Conservation (phyloP, 305 asterid genomes). For the Rubia balearica region DNA sequence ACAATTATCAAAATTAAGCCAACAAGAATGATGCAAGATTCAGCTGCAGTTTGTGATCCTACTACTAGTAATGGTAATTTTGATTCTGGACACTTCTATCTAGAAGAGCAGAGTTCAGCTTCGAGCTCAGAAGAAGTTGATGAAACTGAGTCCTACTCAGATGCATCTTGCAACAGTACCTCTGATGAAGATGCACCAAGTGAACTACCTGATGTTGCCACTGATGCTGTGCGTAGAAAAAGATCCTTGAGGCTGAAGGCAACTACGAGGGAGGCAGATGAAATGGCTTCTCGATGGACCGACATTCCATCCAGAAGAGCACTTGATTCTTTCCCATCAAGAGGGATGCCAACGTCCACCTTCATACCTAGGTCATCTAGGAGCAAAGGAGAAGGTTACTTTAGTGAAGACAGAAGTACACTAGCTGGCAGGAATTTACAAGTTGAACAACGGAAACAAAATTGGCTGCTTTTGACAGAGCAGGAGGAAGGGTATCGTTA, state of each 20-base stretch:
- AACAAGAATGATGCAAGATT: conserved; percentile 32
- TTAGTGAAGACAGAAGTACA: conserved; percentile 27
- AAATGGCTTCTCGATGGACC: conserved; percentile 45
- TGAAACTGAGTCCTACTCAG: conserved; percentile 32
- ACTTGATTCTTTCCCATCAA: conserved; percentile 33
- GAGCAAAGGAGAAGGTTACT: conserved; percentile 37
- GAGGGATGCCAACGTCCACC: conserved; percentile 30
- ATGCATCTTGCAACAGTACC: conserved; percentile 31
- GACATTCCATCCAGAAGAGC: conserved; percentile 41
- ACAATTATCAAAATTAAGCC: conserved; percentile 52
- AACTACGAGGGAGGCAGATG: conserved; percentile 36
- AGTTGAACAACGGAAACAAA: conserved; percentile 22
- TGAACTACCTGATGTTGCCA: conserved; percentile 56
- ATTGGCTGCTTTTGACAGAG: conserved; percentile 73
- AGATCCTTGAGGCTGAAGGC: conserved; percentile 59
- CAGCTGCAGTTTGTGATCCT: conserved; percentile 24
- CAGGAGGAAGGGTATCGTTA: conserved; percentile 88
- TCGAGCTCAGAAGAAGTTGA: conserved; percentile 18
- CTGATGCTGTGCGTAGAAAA: conserved; percentile 69
- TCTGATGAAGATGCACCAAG: conserved; percentile 31
- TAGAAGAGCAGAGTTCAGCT: conserved; percentile 27
- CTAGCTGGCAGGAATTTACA: conserved; percentile 23
- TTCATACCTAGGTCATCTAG: conserved; percentile 41
- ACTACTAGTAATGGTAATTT: conserved; percentile 26
- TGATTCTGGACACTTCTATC: conserved; percentile 25